Conservation (phyloP, 2,329 filamentous ascomycete species). For the Didymosphaeria variabile region DNA sequence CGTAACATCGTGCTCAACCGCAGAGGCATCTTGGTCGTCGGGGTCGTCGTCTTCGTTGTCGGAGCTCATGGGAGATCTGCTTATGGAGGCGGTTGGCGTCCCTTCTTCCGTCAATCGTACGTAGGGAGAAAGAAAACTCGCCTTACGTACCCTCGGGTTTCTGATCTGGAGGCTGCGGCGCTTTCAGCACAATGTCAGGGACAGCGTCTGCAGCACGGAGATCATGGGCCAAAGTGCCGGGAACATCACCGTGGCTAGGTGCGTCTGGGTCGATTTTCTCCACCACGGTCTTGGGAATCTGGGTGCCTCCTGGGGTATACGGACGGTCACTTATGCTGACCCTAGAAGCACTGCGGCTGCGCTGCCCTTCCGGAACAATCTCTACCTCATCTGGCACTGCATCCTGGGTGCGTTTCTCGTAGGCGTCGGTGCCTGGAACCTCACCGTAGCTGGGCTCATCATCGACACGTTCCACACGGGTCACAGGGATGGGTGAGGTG, state of each 20-base stretch:
- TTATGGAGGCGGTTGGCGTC: slow-evolving; percentile 61
- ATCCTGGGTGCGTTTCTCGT: slow-evolving; percentile 65
- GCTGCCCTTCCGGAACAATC: slow-evolving; percentile 57
- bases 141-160: slow-evolving; percentile 66
- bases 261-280: slow-evolving; percentile 67
- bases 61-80: slow-evolving; percentile 59
- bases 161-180: slow-evolving; percentile 52
- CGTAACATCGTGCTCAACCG: slow-evolving; percentile 18
- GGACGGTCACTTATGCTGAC: slow-evolving; percentile 56
- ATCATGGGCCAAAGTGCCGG: slow-evolving; percentile 67
- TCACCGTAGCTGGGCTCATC: slow-evolving; percentile 67
- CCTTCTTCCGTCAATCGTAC: slow-evolving; percentile 70
- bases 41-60: slow-evolving; percentile 43
- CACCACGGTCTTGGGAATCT: slow-evolving; percentile 67
- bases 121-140: slow-evolving; percentile 53
- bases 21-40: slow-evolving; percentile 25
- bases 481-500: slow-evolving; percentile 66
- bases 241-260: slow-evolving; percentile 68
- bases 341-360: slow-evolving; percentile 51
- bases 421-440: slow-evolving; percentile 68
- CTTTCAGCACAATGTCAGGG: slow-evolving; percentile 65
- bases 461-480: slow-evolving; percentile 71
- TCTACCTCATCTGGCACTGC: slow-evolving; percentile 72
- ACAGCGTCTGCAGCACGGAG: slow-evolving; percentile 66
- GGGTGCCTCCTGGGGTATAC: slow-evolving; percentile 60